phyloP scores from a whole-genome alignment of 352 stramenopile genomes.

The Globisporangium okanoganense region DNA sequence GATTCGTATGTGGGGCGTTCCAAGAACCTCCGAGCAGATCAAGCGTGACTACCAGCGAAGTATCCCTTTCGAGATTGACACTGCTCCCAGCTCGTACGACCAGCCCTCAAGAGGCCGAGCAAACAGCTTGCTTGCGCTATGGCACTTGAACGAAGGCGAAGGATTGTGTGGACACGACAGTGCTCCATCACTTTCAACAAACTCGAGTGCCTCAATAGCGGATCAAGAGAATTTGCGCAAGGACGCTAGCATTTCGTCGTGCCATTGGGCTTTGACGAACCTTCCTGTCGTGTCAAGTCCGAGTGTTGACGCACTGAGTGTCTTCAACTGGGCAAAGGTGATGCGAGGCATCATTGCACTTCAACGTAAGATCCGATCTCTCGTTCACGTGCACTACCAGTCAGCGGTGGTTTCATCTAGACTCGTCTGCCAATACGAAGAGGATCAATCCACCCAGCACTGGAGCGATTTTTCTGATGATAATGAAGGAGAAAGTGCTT shows the following conservation, averaged over 20 bases:
- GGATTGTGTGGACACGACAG: slow-evolving; percentile 57
- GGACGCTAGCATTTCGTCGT: slow-evolving; percentile 52
- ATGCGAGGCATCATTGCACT: slow-evolving; percentile 26
- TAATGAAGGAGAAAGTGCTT: slow-evolving; percentile 11
- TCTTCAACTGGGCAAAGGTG: slow-evolving; percentile 9
- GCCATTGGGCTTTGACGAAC: slow-evolving; percentile 59
- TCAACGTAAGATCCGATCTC: slow-evolving; percentile 34
- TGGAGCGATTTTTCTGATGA: slow-evolving; percentile 30
- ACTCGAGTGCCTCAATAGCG: slow-evolving; percentile 12
- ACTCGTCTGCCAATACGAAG: slow-evolving; percentile 37
- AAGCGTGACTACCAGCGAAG: slow-evolving; percentile 56
- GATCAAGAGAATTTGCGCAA: slow-evolving; percentile 19
- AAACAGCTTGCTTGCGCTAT: slow-evolving; percentile 42
- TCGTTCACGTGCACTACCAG: slow-evolving; percentile 21
- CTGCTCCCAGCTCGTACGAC: no score
- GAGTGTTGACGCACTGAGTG: slow-evolving; percentile 28
- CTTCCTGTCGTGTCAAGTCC: slow-evolving; percentile 54
- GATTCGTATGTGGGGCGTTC: slow-evolving; percentile 63
- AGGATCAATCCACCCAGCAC: slow-evolving; percentile 24
- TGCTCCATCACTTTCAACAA: slow-evolving; percentile 6
- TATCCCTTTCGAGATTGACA: slow-evolving; percentile 36
- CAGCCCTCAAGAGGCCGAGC: slow-evolving; percentile 9
- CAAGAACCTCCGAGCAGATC: slow-evolving; percentile 41
- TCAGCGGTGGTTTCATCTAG: slow-evolving; percentile 30
- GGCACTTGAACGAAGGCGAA: slow-evolving; percentile 78